phyloP scores from a whole-genome alignment of 148 eudicot species.

The Arctostaphylos glauca region DNA sequence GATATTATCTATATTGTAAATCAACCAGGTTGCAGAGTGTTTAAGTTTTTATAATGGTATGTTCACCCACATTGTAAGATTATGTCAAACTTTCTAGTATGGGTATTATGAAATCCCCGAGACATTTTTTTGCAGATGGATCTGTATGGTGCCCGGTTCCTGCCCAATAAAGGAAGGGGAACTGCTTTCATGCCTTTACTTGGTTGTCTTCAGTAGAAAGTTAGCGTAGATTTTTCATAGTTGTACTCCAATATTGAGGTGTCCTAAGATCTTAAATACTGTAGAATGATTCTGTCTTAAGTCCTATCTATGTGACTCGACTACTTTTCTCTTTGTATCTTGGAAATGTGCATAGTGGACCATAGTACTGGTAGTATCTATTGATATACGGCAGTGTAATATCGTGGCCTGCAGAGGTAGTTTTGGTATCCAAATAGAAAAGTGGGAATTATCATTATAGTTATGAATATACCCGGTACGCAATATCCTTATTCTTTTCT shows the following conservation, averaged over 20 bases:
- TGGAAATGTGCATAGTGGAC: neutral
- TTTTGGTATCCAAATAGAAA: neutral
- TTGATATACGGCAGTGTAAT: neutral
- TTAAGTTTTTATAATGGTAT: neutral
- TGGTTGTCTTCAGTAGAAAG: neutral
- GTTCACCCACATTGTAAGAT: neutral
- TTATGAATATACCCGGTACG: neutral
- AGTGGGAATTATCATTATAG: neutral
- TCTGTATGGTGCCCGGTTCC: neutral
- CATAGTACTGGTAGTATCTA: too few species aligned
- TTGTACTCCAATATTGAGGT: neutral
- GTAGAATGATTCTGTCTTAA: neutral
- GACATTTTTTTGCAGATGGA: neutral
- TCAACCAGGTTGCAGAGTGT: neutral
- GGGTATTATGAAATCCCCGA: neutral
- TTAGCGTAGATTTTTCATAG: neutral
- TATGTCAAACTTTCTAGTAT: neutral
- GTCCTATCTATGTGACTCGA: neutral
- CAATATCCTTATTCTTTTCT: neutral
- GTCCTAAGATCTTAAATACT: neutral
- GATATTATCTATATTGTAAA: neutral
- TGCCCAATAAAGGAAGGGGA: neutral
- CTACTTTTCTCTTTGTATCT: neutral
- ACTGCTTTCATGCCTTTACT: neutral
- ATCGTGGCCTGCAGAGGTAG: neutral